Conservation (phyloP, 1,284 basidiomycete species). For the Ganoderma leucocontextum region DNA sequence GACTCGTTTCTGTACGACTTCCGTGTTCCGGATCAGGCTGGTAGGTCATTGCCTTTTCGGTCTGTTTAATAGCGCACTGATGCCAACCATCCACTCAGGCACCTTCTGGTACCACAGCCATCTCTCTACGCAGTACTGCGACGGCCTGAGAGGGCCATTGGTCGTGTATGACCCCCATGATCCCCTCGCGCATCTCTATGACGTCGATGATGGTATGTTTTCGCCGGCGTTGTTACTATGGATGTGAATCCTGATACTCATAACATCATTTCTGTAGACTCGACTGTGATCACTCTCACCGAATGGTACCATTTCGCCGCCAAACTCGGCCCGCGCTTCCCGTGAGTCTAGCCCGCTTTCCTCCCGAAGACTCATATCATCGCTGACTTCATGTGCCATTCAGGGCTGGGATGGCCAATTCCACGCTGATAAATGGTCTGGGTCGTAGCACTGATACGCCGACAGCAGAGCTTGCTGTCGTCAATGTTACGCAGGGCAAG, state of each 20-base stretch:
- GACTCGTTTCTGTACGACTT: slow-evolving; percentile 51
- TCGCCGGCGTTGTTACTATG: not conserved
- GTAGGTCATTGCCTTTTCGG: slow-evolving; percentile 19
- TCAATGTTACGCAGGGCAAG: slow-evolving; percentile 42
- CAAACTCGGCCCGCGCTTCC: slow-evolving; percentile 8
- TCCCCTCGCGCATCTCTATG: slow-evolving; percentile 46
- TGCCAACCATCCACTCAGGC: slow-evolving; percentile 9
- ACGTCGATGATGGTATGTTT: slow-evolving; percentile 35
- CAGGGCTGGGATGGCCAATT: slow-evolving; percentile 9
- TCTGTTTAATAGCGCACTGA: not conserved
- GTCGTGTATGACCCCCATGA: slow-evolving; percentile 51
- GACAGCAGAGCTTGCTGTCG: slow-evolving; percentile 38
- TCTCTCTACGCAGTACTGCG: slow-evolving; percentile 27
- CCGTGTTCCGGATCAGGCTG: slow-evolving; percentile 42
- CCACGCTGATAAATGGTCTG: slow-evolving; percentile 60
- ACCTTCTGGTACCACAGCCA: slow-evolving; percentile 35
- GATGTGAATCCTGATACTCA: not conserved
- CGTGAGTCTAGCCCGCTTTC: slow-evolving; percentile 12
- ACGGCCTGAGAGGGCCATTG: slow-evolving; percentile 40
- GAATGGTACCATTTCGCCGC: slow-evolving; percentile 33
- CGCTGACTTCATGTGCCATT: not conserved
- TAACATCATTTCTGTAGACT: slow-evolving; percentile 14
- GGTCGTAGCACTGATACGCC: slow-evolving; percentile 41
- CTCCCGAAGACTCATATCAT: not conserved
- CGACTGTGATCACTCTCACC: slow-evolving; percentile 31